Base-by-base conservation (phyloP, 2,329 filamentous ascomycete genomes). In the Colletotrichum somersetense region DNA sequence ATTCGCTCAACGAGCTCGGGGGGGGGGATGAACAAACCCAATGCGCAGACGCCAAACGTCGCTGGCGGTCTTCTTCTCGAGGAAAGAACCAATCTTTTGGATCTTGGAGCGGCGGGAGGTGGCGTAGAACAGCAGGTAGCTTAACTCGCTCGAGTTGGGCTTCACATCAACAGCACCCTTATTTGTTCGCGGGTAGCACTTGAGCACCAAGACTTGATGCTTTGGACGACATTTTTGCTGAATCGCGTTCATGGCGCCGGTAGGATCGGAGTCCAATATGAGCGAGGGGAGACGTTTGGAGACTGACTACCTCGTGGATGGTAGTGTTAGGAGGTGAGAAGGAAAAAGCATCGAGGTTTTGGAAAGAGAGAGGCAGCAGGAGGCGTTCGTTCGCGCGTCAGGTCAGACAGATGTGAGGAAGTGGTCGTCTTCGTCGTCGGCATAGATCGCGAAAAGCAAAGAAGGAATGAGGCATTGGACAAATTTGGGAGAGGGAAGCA, bases 101-200 rank as follows among this genome's bases (percentile, higher is more conserved):
- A 98, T 91, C 87, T 98, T 99, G 83, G 93, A 96, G 75, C 94
- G 91, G 73, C 96, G 93, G 77, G 95, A 97, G 80, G 93, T 97
- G 73, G 94, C 95, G 86, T 99, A 98, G 88, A 97, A 98, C 66
- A 98, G 90, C 75, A 99, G 89, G 81, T 98, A 98, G 83, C 94
- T 97, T 74, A 99, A 90, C 86, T 99, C 96, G 84, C 94, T 97
- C 76, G 94, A 94, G 83, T 98, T 98, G 56, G 96, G 95, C 84
- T 96, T 97, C 79, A 97, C 94, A 78, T 97, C 94, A 80, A 95
- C 92, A 74, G 93, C 92, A 63, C 94, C 94, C 84, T 98, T 98
- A 75, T 93, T 93, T 75, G 93, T 95, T 77, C 93, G 92, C 52
- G 96, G 96, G 82, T 98, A 99, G 86, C 96, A 98, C 85, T 97